Base-by-base conservation (phyloP, 768 basidiomycete species). In the Suillus tomentosus region DNA sequence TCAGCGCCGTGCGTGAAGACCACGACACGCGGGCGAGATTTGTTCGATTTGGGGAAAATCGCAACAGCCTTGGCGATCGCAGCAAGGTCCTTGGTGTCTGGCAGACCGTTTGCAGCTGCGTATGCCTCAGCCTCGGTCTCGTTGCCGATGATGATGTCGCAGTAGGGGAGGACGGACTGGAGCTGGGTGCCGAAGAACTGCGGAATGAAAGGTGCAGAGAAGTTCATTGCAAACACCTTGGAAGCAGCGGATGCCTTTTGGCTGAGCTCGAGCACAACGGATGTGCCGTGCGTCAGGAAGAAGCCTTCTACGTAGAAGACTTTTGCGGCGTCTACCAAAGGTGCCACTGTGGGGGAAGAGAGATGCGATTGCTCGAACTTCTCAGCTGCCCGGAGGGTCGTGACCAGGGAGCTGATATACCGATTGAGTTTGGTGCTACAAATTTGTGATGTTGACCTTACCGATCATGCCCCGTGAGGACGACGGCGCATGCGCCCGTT, bases 141-240 rank as follows among this genome's bases (percentile, higher is more conserved):
- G 79, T 98, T 99, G n/a, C 93, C 93, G 77, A 99, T 94, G 76
- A 99, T 69, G 77, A 96, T 81, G 77, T 99, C 97, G 65, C 85
- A 85, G 81, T 91, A 89, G 31, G 90, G 89, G 51, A 99, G 77
- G 70, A 99, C 78, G 73, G 91, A 81, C 67, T 94, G 83, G 19
- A 99, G 81, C 74, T 96, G 91, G 3, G 81, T 78, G 64, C 84
- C 84, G 82, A 98, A 98, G 85, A 97, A 96, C 78, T 95, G 90
- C 61, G 92, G 81, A 77, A 99, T 96, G 84, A 99, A 99, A 19
- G 97, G 97, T 3, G 97, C 97, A 10, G 95, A 96, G 70, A 99
- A 84, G 82, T 99, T 99, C 70, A 98, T 77, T 13, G 85, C 86
- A 76, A 98, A 96, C 62, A 89, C 94, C 86, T 97, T 98, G 69